Conservation (phyloP, 192 early-diverging fungal genomes). For the Coemansia sp. region DNA sequence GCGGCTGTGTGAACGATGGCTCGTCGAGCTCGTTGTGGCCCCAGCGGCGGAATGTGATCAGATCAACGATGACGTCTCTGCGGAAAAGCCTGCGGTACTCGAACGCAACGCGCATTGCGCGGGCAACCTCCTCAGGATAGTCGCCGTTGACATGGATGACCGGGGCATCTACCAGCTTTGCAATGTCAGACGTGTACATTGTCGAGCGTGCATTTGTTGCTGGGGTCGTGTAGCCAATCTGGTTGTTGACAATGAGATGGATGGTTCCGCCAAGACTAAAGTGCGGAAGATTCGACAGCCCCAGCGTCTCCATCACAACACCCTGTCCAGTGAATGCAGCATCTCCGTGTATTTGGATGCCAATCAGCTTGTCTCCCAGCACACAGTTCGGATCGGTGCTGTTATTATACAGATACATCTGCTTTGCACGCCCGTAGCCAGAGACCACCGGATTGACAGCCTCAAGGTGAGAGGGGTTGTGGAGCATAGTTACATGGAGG, state of each 20-base stretch:
- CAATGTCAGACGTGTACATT: constrained; percentile 90
- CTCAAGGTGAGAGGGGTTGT: constrained; percentile 97
- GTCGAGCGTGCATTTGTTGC: constrained; percentile 92
- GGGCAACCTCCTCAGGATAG: constrained; percentile 88
- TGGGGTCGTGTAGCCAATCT: constrained; percentile 97
- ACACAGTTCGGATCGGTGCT: constrained; percentile 70
- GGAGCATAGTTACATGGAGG: constrained; percentile 86
- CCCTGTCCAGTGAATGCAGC: constrained; percentile 87
- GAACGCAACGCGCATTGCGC: constrained; percentile 81
- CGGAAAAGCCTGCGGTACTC: constrained; percentile 92
- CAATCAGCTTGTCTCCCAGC: constrained; percentile 91
- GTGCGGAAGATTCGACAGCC: constrained; percentile 93
- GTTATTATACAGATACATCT: constrained; percentile 77
- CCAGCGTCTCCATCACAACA: constrained; percentile 94
- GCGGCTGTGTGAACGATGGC: constrained; percentile 94
- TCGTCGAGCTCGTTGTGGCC: constrained; percentile 99
- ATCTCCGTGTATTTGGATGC: constrained; percentile 96
- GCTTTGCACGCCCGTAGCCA: constrained; percentile 94
- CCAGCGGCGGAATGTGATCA: constrained; percentile 95
- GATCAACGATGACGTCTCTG: constrained; percentile 93
- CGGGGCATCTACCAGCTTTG: constrained; percentile 94
- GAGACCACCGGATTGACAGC: constrained; percentile 95
- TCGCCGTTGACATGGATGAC: constrained; percentile 98
- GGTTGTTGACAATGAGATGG: constrained; percentile 99
- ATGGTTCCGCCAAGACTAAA: constrained; percentile 93